phyloP scores from a whole-genome alignment of 1,284 basidiomycete genomes.

The Ganoderma lucidum region DNA sequence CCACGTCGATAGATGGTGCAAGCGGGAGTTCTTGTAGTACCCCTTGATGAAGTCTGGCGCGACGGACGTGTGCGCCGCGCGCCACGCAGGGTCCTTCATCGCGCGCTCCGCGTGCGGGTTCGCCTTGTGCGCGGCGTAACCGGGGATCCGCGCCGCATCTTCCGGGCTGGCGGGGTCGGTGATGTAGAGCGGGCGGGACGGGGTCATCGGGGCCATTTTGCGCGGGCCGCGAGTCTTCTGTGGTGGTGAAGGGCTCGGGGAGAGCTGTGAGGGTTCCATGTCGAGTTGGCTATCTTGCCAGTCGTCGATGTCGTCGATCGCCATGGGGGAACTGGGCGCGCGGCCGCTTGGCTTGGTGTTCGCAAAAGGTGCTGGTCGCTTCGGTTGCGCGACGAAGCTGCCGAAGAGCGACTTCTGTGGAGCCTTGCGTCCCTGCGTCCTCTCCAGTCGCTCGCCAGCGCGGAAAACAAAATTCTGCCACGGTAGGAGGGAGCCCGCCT shows the following conservation, averaged over 20 bases:
- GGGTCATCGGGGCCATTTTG: slow-evolving; percentile 19
- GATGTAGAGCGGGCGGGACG: slow-evolving; percentile 28
- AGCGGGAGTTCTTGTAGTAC: slow-evolving; percentile 91
- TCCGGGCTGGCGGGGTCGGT: slow-evolving; percentile 53
- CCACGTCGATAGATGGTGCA: slow-evolving; percentile 94
- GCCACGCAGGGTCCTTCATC: slow-evolving; percentile 87
- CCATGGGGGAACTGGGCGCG: neutral
- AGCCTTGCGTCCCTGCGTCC: slow-evolving; percentile 55
- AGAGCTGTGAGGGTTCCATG: slow-evolving; percentile 11
- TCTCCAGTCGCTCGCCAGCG: slow-evolving; percentile 54
- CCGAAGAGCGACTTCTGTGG: slow-evolving; percentile 46
- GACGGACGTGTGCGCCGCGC: slow-evolving; percentile 86
- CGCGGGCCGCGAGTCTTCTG: slow-evolving; percentile 15
- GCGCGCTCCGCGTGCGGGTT: slow-evolving; percentile 79
- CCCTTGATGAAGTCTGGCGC: slow-evolving; percentile 88
- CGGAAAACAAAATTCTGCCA: slow-evolving; percentile 77
- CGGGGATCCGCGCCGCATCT: slow-evolving; percentile 55
- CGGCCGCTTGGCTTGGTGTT: neutral
- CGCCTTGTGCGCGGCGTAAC: slow-evolving; percentile 69
- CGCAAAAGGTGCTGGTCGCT: slow-evolving; percentile 1
- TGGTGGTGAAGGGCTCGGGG: slow-evolving; percentile 12
- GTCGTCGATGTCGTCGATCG: neutral
- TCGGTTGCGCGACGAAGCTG: slow-evolving; percentile 32
- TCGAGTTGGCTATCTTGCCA: slow-evolving; percentile 1
- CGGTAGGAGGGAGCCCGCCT: slow-evolving; percentile 72